phyloP scores from a whole-genome alignment of 805 yeast species.

The Kazachstania martiniae region DNA sequence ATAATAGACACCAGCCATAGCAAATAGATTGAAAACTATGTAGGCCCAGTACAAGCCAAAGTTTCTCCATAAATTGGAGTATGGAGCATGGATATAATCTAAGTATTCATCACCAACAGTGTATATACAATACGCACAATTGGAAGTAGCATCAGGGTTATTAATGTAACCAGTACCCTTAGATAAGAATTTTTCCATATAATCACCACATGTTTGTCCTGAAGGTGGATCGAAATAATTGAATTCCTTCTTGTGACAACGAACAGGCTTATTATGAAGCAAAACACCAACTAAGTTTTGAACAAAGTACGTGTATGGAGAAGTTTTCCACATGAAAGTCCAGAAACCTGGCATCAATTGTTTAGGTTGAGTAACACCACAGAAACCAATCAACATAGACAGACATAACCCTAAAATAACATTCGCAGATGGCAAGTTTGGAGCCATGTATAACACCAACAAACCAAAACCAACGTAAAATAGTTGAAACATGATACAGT shows the following conservation, averaged over 20 bases:
- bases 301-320: slow-evolving; percentile 35
- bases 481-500: slow-evolving; percentile 35
- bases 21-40: slow-evolving; percentile 34
- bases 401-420: slow-evolving; percentile 14
- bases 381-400: slow-evolving; percentile 28
- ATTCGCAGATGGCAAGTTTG: slow-evolving; percentile 22
- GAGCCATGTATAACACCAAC: slow-evolving; percentile 21
- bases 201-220: slow-evolving; percentile 17
- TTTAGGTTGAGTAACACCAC: slow-evolving; percentile 31
- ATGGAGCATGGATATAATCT: slow-evolving; percentile 22
- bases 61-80: slow-evolving; percentile 41
- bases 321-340: slow-evolving; percentile 32
- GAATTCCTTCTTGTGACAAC: slow-evolving; percentile 29
- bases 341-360: slow-evolving; percentile 33
- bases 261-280: slow-evolving; percentile 35
- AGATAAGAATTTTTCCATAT: slow-evolving; percentile 12
- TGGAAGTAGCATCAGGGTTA: slow-evolving; percentile 29
- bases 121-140: slow-evolving; percentile 50
- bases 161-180: slow-evolving; percentile 16
- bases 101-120: slow-evolving; percentile 45
- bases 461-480: slow-evolving; percentile 33
- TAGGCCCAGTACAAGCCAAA: slow-evolving; percentile 45
- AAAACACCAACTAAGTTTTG: slow-evolving; percentile 39
- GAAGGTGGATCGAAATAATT: slow-evolving; percentile 13
- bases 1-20: slow-evolving; percentile 40